Base-by-base conservation (phyloP, 495 filamentous ascomycete genomes). In the Neurospora tetrasperma region DNA sequence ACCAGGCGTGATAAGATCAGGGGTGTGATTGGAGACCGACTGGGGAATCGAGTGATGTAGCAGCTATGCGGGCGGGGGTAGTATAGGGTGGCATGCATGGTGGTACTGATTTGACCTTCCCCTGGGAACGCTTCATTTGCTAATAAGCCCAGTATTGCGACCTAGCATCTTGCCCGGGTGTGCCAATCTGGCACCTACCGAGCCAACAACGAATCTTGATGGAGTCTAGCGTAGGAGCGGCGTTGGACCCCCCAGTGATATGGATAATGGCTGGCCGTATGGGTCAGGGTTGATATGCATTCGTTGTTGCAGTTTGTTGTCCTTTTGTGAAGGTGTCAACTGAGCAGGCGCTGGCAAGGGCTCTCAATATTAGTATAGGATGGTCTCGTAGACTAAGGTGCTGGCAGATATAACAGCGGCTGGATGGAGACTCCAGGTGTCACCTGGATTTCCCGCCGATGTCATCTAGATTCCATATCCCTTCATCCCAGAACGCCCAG, bases 1-100 rank as follows among this genome's bases (percentile, higher is more conserved):
- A 62, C 54, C 14, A 38, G 23, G 54, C 23, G 54, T 66, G 54
- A 35, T 35, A 66, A 66, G 54, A 66, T 66, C 7, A 66, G 27
- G 27, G 54, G 35, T 66, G 23, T 66, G 54, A 66, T 66, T 66
- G 27, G 54, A 66, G 23, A 42, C 16, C 10, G 35, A 39, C n/a
- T 41, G 72, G 27, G 9, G 9, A 70, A 70, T 77, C 75, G 70
- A 73, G 71, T 77, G 75, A 77, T 75, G 74, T 69, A 70, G 66
- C 68, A 43, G 38, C 27, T 44, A 75, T 77, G 75, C 75, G 54
- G 54, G 27, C 54, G 54, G 54, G 54, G 54, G 54, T 66, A 23
- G 14, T 66, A 62, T 62, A 14, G 54, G 54, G 54, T 66, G 54
- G 27, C 35, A 35, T 66, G 54, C 54, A 66, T 66, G 7, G 27